Evolutionary conservation across 1,284 basidiomycete genomes (phyloP), one percentile per base, ranked within the genome.

Genomic region (Hymenochaete sp.): DNA sequence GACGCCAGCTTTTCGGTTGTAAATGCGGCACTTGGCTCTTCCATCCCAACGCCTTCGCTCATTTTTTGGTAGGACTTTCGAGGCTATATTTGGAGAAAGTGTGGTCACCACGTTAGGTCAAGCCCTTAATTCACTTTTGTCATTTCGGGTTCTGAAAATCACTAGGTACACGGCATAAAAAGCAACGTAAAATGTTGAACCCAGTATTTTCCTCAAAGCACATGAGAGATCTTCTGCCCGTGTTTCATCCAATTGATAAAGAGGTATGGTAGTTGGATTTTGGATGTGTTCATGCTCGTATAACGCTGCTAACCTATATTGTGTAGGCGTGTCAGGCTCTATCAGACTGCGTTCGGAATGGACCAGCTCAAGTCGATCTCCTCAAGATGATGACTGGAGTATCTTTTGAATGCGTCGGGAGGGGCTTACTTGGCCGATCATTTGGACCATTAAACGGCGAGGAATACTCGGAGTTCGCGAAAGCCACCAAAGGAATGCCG

Each of bases 121-220:
- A 5, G 14, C 13, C 24, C 7, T 38, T 10, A 35, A 16, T 3
- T 36, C 14, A 44, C n/a, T 13, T 16, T 31, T 26, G 8, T 10
- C 28, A 31, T 9, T 10, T 31, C 9, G 9, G 28, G 28, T 14
- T 31, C 14, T 10, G 14, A 9, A 10, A 9, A 14, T 31, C 9
- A 31, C 27, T 27, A 60, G 59, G 57, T 35, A 55, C 55, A 13
- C 42, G 52, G 1, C 57, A 60, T 47, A 49, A 49, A 31, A 53
- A 49, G 9, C 57, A 61, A 35, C 53, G 57, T 8, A 58, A 59
- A 46, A 55, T 63, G 49, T 54, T 63, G 13, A 59, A 53, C 26
- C 60, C 61, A 1, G 57, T 59, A 19, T 63, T 63, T 45, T 58
- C 59, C 2, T 51, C 55, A 8, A 55, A 52, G 18, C 55, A 60